These are phyloP conservation scores for Malus hybrid DNA, from an alignment of 331 rosid genomes.

Conservation along the genomic window DNA sequence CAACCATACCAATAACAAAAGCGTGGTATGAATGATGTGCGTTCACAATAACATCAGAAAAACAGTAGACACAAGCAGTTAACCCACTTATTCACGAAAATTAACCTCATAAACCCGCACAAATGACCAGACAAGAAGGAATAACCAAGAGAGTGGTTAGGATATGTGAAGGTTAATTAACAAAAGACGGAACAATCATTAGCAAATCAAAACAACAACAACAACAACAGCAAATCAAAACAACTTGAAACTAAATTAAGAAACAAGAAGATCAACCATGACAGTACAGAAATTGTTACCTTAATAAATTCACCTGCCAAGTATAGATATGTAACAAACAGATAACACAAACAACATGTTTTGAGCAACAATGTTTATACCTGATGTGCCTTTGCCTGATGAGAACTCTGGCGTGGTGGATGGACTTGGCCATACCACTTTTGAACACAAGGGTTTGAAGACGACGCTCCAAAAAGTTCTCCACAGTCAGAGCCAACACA, in stretches of 20 bases:
- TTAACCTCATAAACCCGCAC: background rate
- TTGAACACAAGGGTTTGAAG: constrained; percentile 36
- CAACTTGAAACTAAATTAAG: background rate
- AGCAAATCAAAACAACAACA: background rate
- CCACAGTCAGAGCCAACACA: constrained; percentile 34
- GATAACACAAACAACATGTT: background rate
- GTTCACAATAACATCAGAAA: background rate
- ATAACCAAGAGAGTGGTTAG: no score
- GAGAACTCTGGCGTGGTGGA: constrained; percentile 38
- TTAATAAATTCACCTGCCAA: background rate
- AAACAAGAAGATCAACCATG: background rate
- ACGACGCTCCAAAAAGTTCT: constrained; percentile 38
- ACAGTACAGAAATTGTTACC: background rate
- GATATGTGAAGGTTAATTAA: background rate
- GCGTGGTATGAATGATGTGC: background rate
- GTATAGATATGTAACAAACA: background rate
- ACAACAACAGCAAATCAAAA: background rate
- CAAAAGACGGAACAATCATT: background rate
- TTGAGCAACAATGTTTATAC: background rate
- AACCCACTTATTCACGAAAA: background rate
- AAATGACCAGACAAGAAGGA: background rate
- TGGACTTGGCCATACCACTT: constrained; percentile 34
- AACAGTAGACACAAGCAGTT: background rate
- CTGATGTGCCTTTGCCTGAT: constrained; percentile 40
- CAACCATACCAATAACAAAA: background rate